Evolutionary conservation across 257 asterid species (phyloP), one percentile per base, ranked within the genome.

Genomic region (Penstemon barbatus): DNA sequence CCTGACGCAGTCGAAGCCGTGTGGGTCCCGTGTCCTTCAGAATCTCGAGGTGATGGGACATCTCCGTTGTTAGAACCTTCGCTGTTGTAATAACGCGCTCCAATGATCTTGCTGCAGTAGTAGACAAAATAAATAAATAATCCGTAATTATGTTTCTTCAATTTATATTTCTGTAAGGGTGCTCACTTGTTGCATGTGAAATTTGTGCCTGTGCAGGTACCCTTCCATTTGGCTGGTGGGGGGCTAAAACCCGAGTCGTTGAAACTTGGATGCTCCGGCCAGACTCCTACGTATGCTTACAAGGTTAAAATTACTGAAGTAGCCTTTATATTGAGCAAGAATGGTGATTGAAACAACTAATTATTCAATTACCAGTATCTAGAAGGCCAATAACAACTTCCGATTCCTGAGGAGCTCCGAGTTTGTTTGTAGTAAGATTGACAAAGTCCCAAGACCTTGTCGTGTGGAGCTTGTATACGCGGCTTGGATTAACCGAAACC

Each of bases 361-460:
- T 7, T 6, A 13, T 4, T 4, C 43, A 12, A n/a, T 68, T 74
- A 45, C 77, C 80, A 8, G 66, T 66, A 50, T 78, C 83, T 3
- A 78, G 5, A 40, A 78, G 63, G 43, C 72, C 83, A 10, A 78
- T 54, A 41, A 78, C 71, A 15, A 71, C 57, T 40, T 78, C 74
- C 38, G 74, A 70, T 57, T 74, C 71, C 7, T n/a, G 49, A 40
- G 71, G 65, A 48, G 68, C 67, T 48, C 52, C 63, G n/a, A 58
- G 40, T 4, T 70, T 54, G 71, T 52, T 37, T 60, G 43, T 43
- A 9, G 52, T 40, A 10, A 78, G 69, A 38, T 65, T 69, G 74
- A 71, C 61, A 72, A 78, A 78, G 40, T 72, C 57, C 71, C 83
- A 78, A 13, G 83, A 78, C 36, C 75, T 71, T 41, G 83, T 78